A percentile compares a stretch with the other conserved stretches of the same genome.
Conservation (phyloP, 1,139 yeast species). For the Geotrichum klebahnii region DNA sequence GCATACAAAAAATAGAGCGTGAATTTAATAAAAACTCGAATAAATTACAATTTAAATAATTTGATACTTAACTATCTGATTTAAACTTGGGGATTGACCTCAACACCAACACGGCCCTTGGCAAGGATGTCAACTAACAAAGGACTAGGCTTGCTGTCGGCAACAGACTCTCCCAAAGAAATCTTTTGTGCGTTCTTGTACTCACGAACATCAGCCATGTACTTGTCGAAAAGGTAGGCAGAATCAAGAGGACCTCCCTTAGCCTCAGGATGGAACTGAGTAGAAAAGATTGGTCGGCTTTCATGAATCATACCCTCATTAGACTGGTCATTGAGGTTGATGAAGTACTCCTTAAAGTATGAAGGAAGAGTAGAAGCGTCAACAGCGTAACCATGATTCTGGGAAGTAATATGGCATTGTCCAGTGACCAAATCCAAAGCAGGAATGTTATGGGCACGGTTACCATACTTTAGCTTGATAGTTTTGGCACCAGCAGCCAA, state of each 20-base stretch:
- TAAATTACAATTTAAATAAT: neutral
- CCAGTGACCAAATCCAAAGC: conserved; percentile 87
- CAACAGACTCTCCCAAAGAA: conserved; percentile 36
- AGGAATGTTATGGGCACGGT: conserved; percentile 97
- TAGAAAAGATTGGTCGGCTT: conserved; percentile 82
- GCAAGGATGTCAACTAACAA: conserved; percentile 77
- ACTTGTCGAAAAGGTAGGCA: conserved; percentile 82
- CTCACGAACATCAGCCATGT: conserved; percentile 62
- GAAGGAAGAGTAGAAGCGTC: conserved; percentile 70
- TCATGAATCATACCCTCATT: conserved; percentile 96
- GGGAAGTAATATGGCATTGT: conserved; percentile 93
- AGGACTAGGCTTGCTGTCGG: conserved; percentile 51
- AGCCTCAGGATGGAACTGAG: conserved; percentile 98
- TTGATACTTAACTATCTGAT: neutral
- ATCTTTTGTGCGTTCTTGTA: conserved; percentile 47
- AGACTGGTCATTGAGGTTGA: conserved; percentile 89
- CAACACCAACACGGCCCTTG: conserved; percentile 69
- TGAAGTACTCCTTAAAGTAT: conserved; percentile 81
- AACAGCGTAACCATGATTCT: conserved; percentile 97
- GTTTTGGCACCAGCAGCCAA: conserved; percentile 93
- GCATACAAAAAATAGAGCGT: no score
- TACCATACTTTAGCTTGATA: conserved; percentile 89
- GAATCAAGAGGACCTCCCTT: conserved; percentile 98
- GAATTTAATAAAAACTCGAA: no score
- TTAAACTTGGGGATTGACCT: conserved; percentile 34